phyloP scores from a whole-genome alignment of 148 eudicot species.

The Heliosperma pusillum region DNA sequence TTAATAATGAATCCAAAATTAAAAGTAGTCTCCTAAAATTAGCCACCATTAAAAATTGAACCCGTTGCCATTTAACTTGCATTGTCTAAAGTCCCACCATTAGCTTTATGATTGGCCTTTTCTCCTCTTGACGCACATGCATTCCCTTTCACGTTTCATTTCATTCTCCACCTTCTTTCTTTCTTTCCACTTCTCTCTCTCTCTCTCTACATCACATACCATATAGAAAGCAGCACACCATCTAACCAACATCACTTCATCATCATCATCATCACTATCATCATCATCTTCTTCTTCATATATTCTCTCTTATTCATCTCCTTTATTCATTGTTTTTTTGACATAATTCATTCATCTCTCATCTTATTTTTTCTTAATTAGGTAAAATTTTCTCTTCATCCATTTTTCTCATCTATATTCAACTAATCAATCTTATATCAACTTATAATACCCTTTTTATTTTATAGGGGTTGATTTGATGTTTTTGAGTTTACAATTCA shows the following conservation, averaged over 20 bases:
- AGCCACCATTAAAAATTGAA: not conserved
- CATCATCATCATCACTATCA: not conserved
- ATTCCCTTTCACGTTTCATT: not conserved
- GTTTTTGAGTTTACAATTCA: no score
- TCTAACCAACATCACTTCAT: not conserved
- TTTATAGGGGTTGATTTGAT: no score
- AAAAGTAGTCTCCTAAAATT: not conserved
- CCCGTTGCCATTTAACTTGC: not conserved
- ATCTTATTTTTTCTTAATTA: no score
- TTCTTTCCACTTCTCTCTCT: constrained; percentile 18
- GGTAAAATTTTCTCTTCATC: not conserved
- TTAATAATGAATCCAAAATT: no score
- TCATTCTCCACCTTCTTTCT: not conserved
- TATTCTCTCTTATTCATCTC: not conserved
- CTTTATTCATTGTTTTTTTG: not conserved
- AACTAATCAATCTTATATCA: not conserved
- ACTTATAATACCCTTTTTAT: no score
- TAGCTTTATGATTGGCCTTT: constrained; percentile 33
- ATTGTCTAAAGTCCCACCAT: not conserved
- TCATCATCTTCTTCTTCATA: not conserved
- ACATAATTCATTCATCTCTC: no score
- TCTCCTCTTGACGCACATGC: constrained; percentile 11
- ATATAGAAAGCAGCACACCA: constrained; percentile 6
- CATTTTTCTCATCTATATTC: not conserved
- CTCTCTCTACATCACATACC: not conserved